phyloP scores from a whole-genome alignment of 2,329 filamentous ascomycete genomes.

The Fusarium bulbicola region DNA sequence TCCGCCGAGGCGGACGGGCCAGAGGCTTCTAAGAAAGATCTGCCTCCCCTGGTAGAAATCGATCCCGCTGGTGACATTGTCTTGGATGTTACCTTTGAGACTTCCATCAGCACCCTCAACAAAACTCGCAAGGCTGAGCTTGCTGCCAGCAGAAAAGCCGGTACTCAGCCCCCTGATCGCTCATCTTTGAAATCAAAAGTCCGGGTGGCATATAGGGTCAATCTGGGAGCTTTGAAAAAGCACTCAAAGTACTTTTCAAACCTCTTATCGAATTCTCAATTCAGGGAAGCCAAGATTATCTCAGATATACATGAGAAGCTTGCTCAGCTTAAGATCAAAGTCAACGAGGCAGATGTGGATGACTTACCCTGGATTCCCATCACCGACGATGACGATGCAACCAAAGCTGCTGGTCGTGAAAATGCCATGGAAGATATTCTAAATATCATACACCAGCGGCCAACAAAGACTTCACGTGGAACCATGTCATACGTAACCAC shows the following conservation, averaged over 20 bases:
- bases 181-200: constrained; percentile 50
- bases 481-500: constrained; percentile 72
- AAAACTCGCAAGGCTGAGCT: constrained; percentile 53
- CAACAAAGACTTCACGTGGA: constrained; percentile 51
- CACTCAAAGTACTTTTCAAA: constrained; percentile 76
- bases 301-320: constrained; percentile 61
- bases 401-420: constrained; percentile 67
- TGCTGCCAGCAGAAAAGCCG: constrained; percentile 44
- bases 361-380: constrained; percentile 73
- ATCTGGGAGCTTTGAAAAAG: constrained; percentile 62
- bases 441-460: constrained; percentile 68
- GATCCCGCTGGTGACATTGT: constrained; percentile 69
- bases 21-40: constrained; percentile 41
- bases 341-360: constrained; percentile 57
- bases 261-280: constrained; percentile 69
- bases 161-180: constrained; percentile 37
- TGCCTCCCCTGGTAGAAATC: constrained; percentile 58
- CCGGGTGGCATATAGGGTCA: constrained; percentile 67
- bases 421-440: constrained; percentile 73
- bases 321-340: constrained; percentile 54
- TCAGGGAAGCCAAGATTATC: constrained; percentile 69
- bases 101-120: constrained; percentile 60
- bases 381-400: constrained; percentile 74
- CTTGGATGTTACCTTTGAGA: constrained; percentile 72
- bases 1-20: constrained; percentile 44